Evolutionary conservation across 129 eudicot genomes (phyloP), one percentile per base, ranked within the genome.

Genomic region (Lactuca saligna): DNA sequence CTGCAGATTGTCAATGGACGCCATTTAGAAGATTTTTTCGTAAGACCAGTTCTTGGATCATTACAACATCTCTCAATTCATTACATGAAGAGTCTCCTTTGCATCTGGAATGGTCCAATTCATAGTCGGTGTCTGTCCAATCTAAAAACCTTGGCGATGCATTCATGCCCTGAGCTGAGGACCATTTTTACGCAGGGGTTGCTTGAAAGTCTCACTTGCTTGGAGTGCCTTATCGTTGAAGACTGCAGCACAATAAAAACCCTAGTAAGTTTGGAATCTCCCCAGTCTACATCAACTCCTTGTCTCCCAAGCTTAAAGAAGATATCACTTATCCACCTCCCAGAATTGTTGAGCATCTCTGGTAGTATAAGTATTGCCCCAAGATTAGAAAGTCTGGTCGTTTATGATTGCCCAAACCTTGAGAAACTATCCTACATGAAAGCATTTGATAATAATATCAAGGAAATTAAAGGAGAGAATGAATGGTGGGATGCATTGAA

Each of bases 401-500:
- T 75, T 53, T 75, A 55, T 57, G 48, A 75, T 61, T 80, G 84
- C 81, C 81, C 81, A 20, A 75, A 58, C 17, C 78, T 80, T 35
- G 37, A 42, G 42, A 53, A 58, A 32, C 78, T 81, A 53, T 39
- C 70, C 48, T 4, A 12, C 17, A 5, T 7, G 66, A 78, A 44
- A 48, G 49, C 51, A 9, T 44, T 11, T 20, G 31, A 53, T 25
- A 25, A 25, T 10, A 17, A 14, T 57, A 14, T 66, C n/a, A 16
- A 44, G 25, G 75, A 70, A 54, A 80, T 75, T 17, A 63, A 69
- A 63, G 80, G 80, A 20, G 74, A 70, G 68, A 50, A 68, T 42
- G 81, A 73, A 63, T 80, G 84, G 84, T 80, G 84, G 84, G 69
- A 74, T 44, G 63, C 70, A 5, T 70, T 80, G 60, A 44, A 79